Base-by-base conservation (phyloP, 2,329 filamentous ascomycete species). In the Colletotrichum kahawae region DNA sequence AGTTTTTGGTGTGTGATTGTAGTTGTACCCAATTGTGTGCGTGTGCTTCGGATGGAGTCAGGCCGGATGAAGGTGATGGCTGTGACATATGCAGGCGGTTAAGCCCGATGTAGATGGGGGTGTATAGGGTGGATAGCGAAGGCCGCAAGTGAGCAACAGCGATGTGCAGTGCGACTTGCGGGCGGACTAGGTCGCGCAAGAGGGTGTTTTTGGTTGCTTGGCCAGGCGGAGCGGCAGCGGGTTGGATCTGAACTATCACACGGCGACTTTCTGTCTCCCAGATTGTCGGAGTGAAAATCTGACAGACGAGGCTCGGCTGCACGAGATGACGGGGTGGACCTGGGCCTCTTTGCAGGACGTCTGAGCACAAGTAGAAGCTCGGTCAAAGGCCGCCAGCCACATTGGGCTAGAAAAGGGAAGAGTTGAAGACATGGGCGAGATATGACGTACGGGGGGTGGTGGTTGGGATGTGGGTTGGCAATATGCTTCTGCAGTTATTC, bases 211-310 rank as follows among this genome's bases (percentile, higher is more conserved):
- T 38, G 13, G 33, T 33, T 59, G 38, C 67, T 43, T 48, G 54
- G 36, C 34, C 67, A 62, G 36, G 56, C 67, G 67, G 34, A 18
- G 36, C 33, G 66, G 60, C 54, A 31, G 38, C 33, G 34, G 27
- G 21, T 38, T 24, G 56, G 60, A 67, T 67, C 43, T 63, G 56
- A 72, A 72, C 72, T 57, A 64, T 67, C 72, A 72, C 63, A 72
- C 67, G 63, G 63, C 69, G 33, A 38, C 36, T 59, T 10, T 67
- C 62, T 56, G 59, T 64, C 57, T 48, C 67, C 72, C 33, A 62
- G 72, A 75, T 75, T 75, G 62, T 64, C 72, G 72, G 69, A 57
- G 68, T 75, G 69, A 72, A 72, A 75, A 75, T 72, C 68, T 75
- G 72, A 72, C 72, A 63, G 56, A 57, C 69, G 56, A 64, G 63